Evolutionary conservation across 2,329 filamentous ascomycete species (phyloP).

Genomic region (Ophiognomonia clavigignenti-juglandacearum): DNA sequence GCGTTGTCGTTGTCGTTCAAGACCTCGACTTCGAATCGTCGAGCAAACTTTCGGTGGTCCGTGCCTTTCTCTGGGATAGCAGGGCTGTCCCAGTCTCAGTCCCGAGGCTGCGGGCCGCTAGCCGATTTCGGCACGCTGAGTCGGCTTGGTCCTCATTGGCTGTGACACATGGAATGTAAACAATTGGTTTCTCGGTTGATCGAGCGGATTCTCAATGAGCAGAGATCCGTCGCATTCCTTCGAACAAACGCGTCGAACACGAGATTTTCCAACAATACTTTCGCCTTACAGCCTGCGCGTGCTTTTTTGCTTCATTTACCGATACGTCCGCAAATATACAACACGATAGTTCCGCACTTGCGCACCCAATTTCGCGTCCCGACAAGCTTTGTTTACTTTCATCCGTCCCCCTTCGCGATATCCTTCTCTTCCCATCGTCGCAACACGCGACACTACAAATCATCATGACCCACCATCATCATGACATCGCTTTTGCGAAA

Average conservation of each 20-base stretch:
- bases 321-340: background rate
- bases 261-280: background rate
- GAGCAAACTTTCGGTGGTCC: constrained; percentile 13
- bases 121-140: background rate
- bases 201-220: no score
- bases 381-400: background rate
- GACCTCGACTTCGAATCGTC: background rate
- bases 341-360: no score
- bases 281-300: no score
- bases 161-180: constrained; percentile 14
- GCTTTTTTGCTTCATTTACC: background rate
- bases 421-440: background rate
- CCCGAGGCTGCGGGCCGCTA: background rate
- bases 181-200: no score
- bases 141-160: constrained; percentile 11
- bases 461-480: constrained; percentile 1
- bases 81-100: no score
- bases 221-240: no score
- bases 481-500: background rate
- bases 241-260: background rate
- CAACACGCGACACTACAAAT: background rate
- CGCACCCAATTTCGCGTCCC: no score
- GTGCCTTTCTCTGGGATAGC: no score
- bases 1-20: background rate
- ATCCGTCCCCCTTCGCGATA: background rate